Conservation (phyloP, 345 rosid species). For the Ceriops decandra region DNA sequence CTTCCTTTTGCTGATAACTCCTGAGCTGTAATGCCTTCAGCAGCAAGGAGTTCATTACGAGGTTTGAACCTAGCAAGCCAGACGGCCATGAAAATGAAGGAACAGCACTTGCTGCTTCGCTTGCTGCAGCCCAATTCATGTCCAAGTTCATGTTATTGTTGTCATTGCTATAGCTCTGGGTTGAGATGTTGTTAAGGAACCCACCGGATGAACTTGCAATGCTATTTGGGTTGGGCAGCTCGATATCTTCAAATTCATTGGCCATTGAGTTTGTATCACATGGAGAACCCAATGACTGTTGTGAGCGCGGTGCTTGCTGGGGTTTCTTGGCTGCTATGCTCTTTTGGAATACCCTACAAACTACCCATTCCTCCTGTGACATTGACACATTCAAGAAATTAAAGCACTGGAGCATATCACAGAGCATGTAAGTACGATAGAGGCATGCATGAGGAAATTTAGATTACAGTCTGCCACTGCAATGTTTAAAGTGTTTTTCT, state of each 20-base stretch:
- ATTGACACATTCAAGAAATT: background rate
- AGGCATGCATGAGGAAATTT: no score
- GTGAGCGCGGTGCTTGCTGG: constrained; percentile 47
- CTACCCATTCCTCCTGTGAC: constrained; percentile 87
- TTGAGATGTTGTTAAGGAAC: constrained; percentile 2
- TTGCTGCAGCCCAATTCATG: constrained; percentile 35
- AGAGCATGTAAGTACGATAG: no score
- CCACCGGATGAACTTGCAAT: constrained; percentile 23
- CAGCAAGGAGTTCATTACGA: constrained; percentile 73
- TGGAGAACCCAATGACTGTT: constrained; percentile 68
- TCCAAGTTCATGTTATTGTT: constrained; percentile 31
- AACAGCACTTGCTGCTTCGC: constrained; percentile 22
- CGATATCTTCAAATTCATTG: constrained; percentile 67
- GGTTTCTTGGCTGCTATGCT: constrained; percentile 52
- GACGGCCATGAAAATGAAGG: constrained; percentile 56
- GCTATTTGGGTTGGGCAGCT: constrained; percentile 43
- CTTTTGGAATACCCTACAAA: constrained; percentile 81
- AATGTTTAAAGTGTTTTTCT: no score
- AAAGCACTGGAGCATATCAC: background rate
- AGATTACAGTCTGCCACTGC: no score
- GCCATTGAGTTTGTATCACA: constrained; percentile 67
- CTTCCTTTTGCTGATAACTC: constrained; percentile 52
- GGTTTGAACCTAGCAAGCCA: constrained; percentile 51
- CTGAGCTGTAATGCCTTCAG: constrained; percentile 78
- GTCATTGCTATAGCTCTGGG: constrained; percentile 14